A percentile compares a stretch with the other conserved stretches of the same genome.
These are phyloP conservation scores for Chlorella ohadii DNA, from an alignment of 139 green algal genomes.

Conservation along the genomic window DNA sequence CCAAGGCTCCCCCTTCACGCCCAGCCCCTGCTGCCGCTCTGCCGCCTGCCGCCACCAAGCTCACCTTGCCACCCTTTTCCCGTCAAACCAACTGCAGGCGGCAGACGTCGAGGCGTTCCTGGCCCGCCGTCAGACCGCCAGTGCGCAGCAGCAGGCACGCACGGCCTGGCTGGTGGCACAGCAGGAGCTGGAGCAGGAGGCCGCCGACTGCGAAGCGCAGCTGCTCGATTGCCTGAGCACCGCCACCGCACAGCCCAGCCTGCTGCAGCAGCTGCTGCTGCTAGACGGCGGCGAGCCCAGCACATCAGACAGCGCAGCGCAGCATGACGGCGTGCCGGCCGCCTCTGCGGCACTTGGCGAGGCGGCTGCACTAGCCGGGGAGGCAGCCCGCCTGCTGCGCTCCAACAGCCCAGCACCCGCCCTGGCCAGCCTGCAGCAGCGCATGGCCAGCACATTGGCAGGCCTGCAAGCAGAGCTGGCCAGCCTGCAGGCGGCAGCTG, in stretches of 20 bases:
- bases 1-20: background rate
- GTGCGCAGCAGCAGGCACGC: background rate
- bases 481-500: background rate
- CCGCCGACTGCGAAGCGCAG: conserved; percentile 2
- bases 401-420: too few relatives aligned
- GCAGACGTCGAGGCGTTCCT: background rate
- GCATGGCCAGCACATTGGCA: background rate
- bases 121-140: background rate
- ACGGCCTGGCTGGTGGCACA: conserved; percentile 12
- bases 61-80: background rate
- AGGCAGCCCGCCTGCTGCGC: too few relatives aligned
- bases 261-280: background rate
- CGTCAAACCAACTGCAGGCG: background rate
- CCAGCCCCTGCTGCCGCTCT: background rate
- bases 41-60: too few relatives aligned
- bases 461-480: background rate
- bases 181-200: conserved; percentile 19
- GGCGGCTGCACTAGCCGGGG: too few relatives aligned
- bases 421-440: background rate
- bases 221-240: background rate
- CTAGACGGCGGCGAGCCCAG: background rate
- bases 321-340: background rate
- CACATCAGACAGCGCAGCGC: too few relatives aligned
- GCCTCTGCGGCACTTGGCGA: background rate
- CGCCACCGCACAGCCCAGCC: background rate